Evolutionary conservation across 371 early-diverging fungal genomes (phyloP).

Genomic region (Chytridium lagenaria): DNA sequence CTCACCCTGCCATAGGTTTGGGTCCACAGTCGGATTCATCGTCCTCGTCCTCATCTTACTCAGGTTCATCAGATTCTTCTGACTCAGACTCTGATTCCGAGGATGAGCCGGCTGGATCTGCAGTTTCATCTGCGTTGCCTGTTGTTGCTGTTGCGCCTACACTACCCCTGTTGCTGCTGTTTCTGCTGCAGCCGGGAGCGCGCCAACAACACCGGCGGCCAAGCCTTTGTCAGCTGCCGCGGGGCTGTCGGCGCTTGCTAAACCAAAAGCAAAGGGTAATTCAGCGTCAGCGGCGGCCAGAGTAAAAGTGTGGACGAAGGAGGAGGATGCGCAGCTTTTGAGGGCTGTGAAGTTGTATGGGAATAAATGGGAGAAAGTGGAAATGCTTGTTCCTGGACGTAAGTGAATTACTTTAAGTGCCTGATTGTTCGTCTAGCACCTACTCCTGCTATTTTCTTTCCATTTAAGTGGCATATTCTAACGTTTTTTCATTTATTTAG

Average conservation of each 20-base stretch:
- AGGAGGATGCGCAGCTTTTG: slow-evolving; percentile 29
- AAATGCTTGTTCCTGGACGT: slow-evolving; percentile 30
- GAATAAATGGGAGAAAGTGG: slow-evolving; percentile 31
- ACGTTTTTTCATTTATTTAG: slow-evolving; percentile 3
- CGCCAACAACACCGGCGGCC: slow-evolving; percentile 5
- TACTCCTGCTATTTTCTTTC: too few relatives aligned
- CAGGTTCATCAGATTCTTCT: background rate
- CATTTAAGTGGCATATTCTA: too few relatives aligned
- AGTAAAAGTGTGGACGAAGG: slow-evolving; percentile 23
- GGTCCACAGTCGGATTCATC: background rate
- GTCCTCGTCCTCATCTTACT: too few relatives aligned
- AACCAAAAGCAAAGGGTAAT: too few relatives aligned
- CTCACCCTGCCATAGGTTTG: background rate
- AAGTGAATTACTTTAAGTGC: too few relatives aligned
- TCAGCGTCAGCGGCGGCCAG: background rate
- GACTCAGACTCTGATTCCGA: slow-evolving; percentile 3
- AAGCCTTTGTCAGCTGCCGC: background rate
- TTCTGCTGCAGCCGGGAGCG: background rate
- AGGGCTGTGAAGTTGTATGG: slow-evolving; percentile 30
- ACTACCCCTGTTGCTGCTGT: background rate
- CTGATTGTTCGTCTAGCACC: too few relatives aligned
- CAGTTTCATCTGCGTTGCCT: background rate
- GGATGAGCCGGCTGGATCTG: background rate
- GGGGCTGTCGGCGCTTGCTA: background rate
- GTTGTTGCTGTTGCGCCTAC: background rate